Evolutionary conservation across 2,329 filamentous ascomycete species (phyloP).

Genomic region (Cercospora sesami): DNA sequence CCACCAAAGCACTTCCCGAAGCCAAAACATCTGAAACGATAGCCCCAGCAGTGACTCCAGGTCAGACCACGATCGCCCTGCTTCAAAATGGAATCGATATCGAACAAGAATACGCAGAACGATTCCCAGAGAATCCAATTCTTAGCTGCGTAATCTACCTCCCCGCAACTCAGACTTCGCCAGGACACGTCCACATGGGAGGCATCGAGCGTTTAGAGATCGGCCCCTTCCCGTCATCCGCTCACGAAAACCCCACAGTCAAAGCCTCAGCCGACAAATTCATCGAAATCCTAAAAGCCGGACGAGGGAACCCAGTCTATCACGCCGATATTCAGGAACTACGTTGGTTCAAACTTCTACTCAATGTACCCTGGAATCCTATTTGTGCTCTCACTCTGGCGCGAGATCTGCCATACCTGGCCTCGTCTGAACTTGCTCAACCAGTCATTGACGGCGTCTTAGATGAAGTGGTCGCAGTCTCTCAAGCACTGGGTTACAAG

Average conservation of each 20-base stretch:
- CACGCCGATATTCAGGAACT: conserved; percentile 57
- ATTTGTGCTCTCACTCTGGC: conserved; percentile 58
- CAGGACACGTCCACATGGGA: conserved; percentile 41
- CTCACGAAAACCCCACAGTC: conserved; percentile 16
- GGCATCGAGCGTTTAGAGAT: conserved; percentile 38
- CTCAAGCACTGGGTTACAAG: conserved; percentile 44
- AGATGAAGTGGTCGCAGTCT: conserved; percentile 48
- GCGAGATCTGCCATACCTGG: conserved; percentile 55
- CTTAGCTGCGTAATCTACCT: conserved; percentile 59
- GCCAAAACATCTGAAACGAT: conserved; percentile 41
- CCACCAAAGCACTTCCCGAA: conserved; percentile 49
- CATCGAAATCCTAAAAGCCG: conserved; percentile 36
- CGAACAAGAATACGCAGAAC: conserved; percentile 54
- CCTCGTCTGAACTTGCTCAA: conserved; percentile 42
- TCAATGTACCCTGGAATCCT: conserved; percentile 64
- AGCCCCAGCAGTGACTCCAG: conserved; percentile 42
- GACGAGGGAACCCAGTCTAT: conserved; percentile 51
- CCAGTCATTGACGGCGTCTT: conserved; percentile 46
- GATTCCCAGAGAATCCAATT: conserved; percentile 55
- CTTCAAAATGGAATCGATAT: conserved; percentile 64
- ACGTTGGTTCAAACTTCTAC: conserved; percentile 61
- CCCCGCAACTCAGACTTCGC: conserved; percentile 52
- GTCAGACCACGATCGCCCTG: conserved; percentile 56
- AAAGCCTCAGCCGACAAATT: conserved; percentile 34
- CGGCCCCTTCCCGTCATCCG: conserved; percentile 49